Conservation (phyloP, 805 yeast genomes). For the Yarrowia sp. region DNA sequence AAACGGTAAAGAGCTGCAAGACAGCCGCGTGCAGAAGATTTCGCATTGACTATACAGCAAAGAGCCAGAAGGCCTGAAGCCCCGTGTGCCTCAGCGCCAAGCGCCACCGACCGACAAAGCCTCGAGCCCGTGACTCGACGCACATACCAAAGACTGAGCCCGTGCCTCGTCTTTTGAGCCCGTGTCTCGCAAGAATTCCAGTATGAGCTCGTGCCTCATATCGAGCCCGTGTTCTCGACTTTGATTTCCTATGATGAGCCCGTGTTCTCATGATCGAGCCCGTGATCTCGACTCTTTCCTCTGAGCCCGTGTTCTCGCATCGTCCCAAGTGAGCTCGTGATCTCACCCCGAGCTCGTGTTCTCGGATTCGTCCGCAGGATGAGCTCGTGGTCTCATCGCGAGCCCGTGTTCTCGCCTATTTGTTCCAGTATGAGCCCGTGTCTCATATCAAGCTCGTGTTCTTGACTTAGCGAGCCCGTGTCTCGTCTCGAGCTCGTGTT, state of each 20-base stretch:
- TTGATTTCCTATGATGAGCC: not conserved
- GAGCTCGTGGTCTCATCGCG: conserved; percentile 17
- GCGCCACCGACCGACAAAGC: conserved; percentile 24
- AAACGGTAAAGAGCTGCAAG: conserved; percentile 7
- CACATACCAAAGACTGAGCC: conserved; percentile 4
- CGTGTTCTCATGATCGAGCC: conserved; percentile 5
- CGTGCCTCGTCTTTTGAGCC: conserved; percentile 16
- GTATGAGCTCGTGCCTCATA: conserved; percentile 19
- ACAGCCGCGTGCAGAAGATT: conserved; percentile 19
- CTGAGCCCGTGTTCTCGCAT: conserved; percentile 22
- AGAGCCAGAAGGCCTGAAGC: conserved; percentile 19
- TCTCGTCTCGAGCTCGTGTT: conserved; percentile 7
- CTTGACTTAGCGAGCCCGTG: not conserved
- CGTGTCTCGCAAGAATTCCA: conserved; percentile 16
- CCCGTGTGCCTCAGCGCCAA: conserved; percentile 10
- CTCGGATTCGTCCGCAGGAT: not conserved
- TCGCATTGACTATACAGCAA: conserved; percentile 16
- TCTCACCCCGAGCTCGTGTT: conserved; percentile 22
- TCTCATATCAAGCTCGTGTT: conserved; percentile 14
- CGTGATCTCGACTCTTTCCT: conserved; percentile 21
- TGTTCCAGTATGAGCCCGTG: conserved; percentile 10
- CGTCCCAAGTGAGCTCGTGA: conserved; percentile 6
- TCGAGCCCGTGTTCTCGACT: conserved; percentile 23
- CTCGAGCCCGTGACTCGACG: conserved; percentile 24
- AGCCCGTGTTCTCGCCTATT: conserved; percentile 15